Base-by-base conservation (phyloP, 495 filamentous ascomycete species). In the Tirmania nivea region DNA sequence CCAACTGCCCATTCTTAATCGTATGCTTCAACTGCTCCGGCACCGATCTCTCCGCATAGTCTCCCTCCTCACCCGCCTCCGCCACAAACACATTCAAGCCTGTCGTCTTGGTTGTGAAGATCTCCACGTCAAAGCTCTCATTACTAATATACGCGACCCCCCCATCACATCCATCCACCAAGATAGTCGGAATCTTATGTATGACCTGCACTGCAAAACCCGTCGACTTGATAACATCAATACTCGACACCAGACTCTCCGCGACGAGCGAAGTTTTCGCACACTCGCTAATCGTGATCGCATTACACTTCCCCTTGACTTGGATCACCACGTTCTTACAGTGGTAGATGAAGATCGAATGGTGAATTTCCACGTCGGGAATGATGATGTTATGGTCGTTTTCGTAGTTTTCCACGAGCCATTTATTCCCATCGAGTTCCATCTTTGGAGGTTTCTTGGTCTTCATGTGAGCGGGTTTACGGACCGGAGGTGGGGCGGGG, bases 341-440 rank as follows among this genome's bases (percentile, higher is more conserved):
- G 50, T 80, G 79, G 59, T 80, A 80, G 67, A 99, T 88, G 60
- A 96, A 79, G 58, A 99, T 80, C 10, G 86, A 89, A 54, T 99
- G 90, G 56, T 78, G 76, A 66, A 90, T 81, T 48, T 75, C 69
- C 8, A 84, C 87, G 42, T 84, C 70, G 63, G 94, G 76, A 59
- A 86, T 77, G 52, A 94, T 69, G 48, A 84, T 76, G 8, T 67
- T 54, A 12, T 69, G 57, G n/a, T 80, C 78, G 55, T 77, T 82
- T 34, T 96, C 88, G 63, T 78, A 94, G 70, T 99, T 88, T 72
- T 95, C 90, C 79, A 83, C 79, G 59, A 82, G 74, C 92, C 92
- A 99, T 68, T 95, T 95, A 67, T 83, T 94, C 55, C 88, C 86
- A 56, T 94, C 87, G 8, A 96, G 75, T 57, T 88, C 86, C 73